Percentiles rank a stretch among this genome's conserved stretches.
These are phyloP conservation scores for Botryotinia convoluta DNA, from an alignment of 2,329 filamentous ascomycete species.

Conservation along the genomic window DNA sequence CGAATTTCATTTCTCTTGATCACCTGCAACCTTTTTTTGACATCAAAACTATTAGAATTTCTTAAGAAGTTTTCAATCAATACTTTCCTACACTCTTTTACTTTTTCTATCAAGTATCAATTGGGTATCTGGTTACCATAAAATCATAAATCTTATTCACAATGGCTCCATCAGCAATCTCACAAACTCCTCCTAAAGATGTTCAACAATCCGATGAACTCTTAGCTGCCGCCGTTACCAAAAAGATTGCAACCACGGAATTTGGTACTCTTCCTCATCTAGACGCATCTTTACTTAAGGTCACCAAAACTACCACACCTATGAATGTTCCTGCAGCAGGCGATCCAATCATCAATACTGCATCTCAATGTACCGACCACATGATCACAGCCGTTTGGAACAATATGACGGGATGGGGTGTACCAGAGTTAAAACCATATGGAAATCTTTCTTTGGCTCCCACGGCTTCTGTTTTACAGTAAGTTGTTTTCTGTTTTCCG, in stretches of 20 bases:
- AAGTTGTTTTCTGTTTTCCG: slow-evolving; percentile 6
- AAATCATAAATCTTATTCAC: background rate
- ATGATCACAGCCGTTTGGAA: slow-evolving; percentile 78
- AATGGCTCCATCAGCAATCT: slow-evolving; percentile 50
- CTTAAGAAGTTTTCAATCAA: background rate
- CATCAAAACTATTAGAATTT: background rate
- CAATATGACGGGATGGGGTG: slow-evolving; percentile 63
- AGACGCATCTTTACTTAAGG: slow-evolving; percentile 60
- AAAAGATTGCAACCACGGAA: slow-evolving; percentile 43
- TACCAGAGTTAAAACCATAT: slow-evolving; percentile 74
- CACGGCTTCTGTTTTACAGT: slow-evolving; percentile 73
- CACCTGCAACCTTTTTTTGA: background rate
- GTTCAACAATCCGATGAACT: slow-evolving; percentile 50
- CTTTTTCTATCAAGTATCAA: background rate
- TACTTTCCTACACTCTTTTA: slow-evolving; percentile 5
- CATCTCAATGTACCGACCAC: slow-evolving; percentile 65
- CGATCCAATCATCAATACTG: slow-evolving; percentile 39
- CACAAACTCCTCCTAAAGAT: slow-evolving; percentile 38
- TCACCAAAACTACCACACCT: slow-evolving; percentile 51
- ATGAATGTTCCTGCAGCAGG: slow-evolving; percentile 51
- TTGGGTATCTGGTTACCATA: background rate
- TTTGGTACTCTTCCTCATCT: slow-evolving; percentile 52
- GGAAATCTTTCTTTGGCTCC: slow-evolving; percentile 76
- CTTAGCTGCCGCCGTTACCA: slow-evolving; percentile 51
- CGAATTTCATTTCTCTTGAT: background rate